Evolutionary conservation across 345 rosid species (phyloP), one percentile per base, ranked within the genome.

Genomic region (Schrenkiella parvula): DNA sequence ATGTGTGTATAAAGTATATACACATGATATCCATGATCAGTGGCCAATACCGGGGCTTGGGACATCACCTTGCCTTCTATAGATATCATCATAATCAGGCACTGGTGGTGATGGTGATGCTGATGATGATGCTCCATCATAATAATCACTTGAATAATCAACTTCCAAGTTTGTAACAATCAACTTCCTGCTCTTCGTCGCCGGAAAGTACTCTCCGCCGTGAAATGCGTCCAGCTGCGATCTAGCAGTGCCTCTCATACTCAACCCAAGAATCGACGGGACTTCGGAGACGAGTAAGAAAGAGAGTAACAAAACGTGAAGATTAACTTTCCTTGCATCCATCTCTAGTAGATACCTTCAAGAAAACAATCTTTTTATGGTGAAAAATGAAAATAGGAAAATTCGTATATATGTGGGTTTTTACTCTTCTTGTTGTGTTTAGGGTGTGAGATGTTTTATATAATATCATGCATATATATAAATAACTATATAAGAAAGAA

Each of bases 41-140:
- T 89, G 92, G 23, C 96, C 96, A 60, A 86, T 61, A 23, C 87
- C 96, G 4, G 96, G 96, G 51, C 96, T 89, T 69, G 96, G 96
- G 26, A 89, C 96, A 61, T 87, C 96, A 28, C 96, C 92, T 78
- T 87, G 89, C 69, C 87, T 89, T 83, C 85, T 78, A 60, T 89
- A 87, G 56, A 83, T 84, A 71, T 83, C 87, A 63, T 83, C 85
- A 68, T 85, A 84, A 71, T 86, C 82, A 17, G 75, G 72, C 12
- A 57, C 72, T 70, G 76, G 76, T 64, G 80, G 76, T 47, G 66
- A 56, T 75, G 74, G 69, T 46, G 63, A 31, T 74, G 75, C 62
- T 19, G 65, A 44, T 64, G n/a, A n/a, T n/a, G 75, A 64, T 47
- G 8, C 38, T 29, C 35, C 55, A 70, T 48, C 53, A 62, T 64